A percentile compares a stretch with the other conserved stretches of the same genome.
These are phyloP conservation scores for Ogataea paradorogensis DNA, from an alignment of 805 yeast genomes.

Conservation along the genomic window DNA sequence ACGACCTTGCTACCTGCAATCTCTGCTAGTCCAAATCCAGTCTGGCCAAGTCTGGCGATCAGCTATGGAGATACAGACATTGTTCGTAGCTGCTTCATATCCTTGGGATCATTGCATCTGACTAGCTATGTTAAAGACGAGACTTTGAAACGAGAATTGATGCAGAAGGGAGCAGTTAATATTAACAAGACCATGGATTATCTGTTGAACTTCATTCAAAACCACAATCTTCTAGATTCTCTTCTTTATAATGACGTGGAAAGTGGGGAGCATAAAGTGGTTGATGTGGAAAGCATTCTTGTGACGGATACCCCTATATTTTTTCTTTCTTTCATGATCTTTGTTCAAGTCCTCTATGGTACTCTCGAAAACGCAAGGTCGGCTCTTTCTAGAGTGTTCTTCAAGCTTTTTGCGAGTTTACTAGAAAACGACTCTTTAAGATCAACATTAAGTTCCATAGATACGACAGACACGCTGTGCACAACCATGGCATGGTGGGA, in stretches of 20 bases:
- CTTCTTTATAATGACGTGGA: constrained; percentile 9
- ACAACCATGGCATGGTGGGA: constrained; percentile 41
- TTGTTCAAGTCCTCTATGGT: constrained; percentile 40
- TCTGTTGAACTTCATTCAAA: constrained; percentile 37
- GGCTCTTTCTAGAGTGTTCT: constrained; percentile 36
- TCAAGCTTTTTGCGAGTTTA: constrained; percentile 38
- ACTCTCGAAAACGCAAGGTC: constrained; percentile 41
- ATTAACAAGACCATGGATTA: constrained; percentile 47
- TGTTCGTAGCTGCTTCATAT: constrained; percentile 48
- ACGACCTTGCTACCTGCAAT: constrained; percentile 42
- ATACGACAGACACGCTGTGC: constrained; percentile 33
- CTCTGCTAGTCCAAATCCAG: constrained; percentile 41
- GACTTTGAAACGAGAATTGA: constrained; percentile 40
- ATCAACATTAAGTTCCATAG: constrained; percentile 30
- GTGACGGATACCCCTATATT: constrained; percentile 15
- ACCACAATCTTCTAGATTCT: constrained; percentile 15
- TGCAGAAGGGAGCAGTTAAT: constrained; percentile 44
- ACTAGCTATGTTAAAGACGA: constrained; percentile 34
- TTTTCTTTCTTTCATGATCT: constrained; percentile 38
- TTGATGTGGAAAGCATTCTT: constrained; percentile 7
- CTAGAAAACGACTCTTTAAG: constrained; percentile 32
- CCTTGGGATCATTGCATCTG: constrained; percentile 46
- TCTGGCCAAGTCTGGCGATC: constrained; percentile 48
- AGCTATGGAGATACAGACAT: constrained; percentile 48
- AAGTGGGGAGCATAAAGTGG: constrained; percentile 5